phyloP scores from a whole-genome alignment of 202 grass and related monocot genomes.

The Eragrostis tef region DNA sequence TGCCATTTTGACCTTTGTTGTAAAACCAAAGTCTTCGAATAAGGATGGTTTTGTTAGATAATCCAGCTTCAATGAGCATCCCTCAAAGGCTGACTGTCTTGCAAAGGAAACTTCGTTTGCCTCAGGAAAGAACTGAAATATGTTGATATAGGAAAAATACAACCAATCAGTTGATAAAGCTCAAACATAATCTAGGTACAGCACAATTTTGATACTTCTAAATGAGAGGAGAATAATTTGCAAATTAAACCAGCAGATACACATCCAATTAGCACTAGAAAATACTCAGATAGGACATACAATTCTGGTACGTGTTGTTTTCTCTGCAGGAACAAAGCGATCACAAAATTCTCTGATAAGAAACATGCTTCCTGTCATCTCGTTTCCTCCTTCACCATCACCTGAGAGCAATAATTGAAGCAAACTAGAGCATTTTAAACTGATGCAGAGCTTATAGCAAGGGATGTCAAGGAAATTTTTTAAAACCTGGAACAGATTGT shows the following conservation, averaged over 20 bases:
- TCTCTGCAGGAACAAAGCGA: constrained; percentile 74
- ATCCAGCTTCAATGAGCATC: constrained; percentile 81
- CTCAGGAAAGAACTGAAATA: constrained; percentile 91
- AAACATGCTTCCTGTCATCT: constrained; percentile 98
- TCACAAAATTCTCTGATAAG: constrained; percentile 90
- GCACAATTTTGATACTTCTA: constrained; percentile 1
- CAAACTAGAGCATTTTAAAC: constrained; percentile 6
- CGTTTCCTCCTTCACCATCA: constrained; percentile 92
- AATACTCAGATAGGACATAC: constrained; percentile 52
- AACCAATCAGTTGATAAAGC: constrained; percentile 29
- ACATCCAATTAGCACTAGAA: constrained; percentile 19
- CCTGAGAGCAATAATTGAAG: constrained; percentile 54
- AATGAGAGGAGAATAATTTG: neutral
- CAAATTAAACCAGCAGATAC: neutral
- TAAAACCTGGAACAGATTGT: constrained; percentile 84
- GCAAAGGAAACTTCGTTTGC: constrained; percentile 95
- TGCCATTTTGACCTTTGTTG: constrained; percentile 85
- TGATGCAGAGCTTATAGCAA: constrained; percentile 29
- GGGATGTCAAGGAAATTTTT: constrained; percentile 11
- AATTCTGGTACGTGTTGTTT: constrained; percentile 73
- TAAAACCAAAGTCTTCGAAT: constrained; percentile 97
- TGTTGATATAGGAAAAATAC: constrained; percentile 4
- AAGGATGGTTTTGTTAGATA: constrained; percentile 94
- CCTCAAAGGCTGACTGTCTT: constrained; percentile 78
- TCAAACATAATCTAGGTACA: constrained; percentile 15